Base-by-base conservation (phyloP, 2,329 filamentous ascomycete genomes). In the Fusarium temperatum region DNA sequence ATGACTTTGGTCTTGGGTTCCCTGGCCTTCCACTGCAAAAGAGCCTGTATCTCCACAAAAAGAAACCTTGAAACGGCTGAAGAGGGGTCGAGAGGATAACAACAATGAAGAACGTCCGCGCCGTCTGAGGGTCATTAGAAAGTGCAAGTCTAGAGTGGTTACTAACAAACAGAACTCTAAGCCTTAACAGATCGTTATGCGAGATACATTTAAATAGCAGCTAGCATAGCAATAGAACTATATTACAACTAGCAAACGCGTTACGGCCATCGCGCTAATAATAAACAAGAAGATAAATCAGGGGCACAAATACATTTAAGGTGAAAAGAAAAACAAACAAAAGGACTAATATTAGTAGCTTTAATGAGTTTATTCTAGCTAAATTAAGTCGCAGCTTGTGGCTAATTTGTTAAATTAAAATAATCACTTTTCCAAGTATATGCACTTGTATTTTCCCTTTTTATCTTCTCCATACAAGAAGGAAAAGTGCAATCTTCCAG, bases 241-340 rank as follows among this genome's bases (percentile, higher is more conserved):
- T 15, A 3, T 15, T 8, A 35, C 1, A 15, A 15, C 32, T 35
- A 35, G 14, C 6, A 35, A 3, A 3, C 13, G 13, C 22, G 26
- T 26, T 13, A 5, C 12, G 11, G 42, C 4, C 1, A 9, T 13
- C 5, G 8, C 24, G 24, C 18, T 13, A 26, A 20, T 0, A 26
- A 45, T 1, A 26, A 45, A 45, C 7, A n/a, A 8, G 0, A 45
- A 26, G 17, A 26, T 18, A 26, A 45, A 26, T 12, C 13, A 26
- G 17, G 1, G 3, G 24, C 5, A 17, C 8, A 26, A 45, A 20
- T 26, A 0, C 5, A 26, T 13, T 41, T 5, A 6, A 41, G 8
- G 13, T 2, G 0, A 3, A n/a, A 41, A 10, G 13, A 15, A 9
- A 41, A 9, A n/a, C 13, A n/a, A 8, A 0, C 3, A 0, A 45